Base-by-base conservation (phyloP, 805 yeast genomes). In the Yarrowia keelungensis region DNA sequence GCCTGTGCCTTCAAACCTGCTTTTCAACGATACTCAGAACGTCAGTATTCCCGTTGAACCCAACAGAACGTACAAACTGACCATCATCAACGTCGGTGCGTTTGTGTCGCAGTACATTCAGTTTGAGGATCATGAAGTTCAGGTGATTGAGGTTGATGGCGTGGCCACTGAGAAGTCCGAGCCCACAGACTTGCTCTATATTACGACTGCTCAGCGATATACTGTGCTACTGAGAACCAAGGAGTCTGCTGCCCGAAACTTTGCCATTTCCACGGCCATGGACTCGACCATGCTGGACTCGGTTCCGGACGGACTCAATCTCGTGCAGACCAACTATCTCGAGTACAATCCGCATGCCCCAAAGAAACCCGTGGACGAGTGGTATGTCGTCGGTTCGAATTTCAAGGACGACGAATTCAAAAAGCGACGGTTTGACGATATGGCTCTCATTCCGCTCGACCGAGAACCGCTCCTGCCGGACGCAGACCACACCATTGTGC, bases 131-230 rank as follows among this genome's bases (percentile, higher is more conserved):
- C 97, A 93, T 79, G 85, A 83, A 42, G 84, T 93, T 79, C 87
- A 91, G 7, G 88, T 93, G 61, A 88, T 94, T 71, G 98, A 92
- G 75, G 89, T 92, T 59, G 98, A 93, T 78, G 98, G 98, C 77
- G 81, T 92, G 50, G 84, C 89, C 73, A 93, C 91, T 16, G 89
- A 91, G 77, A 87, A 87, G 56, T 16, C 62, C 2, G 69, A 64
- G 19, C 50, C 66, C 32, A 89, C 97, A 12, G 83, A 83, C 41
- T 82, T 86, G 82, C 73, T 93, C 54, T 92, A 91, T 78, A 85
- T 93, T 74, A 86, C 97, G 10, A 91, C 87, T 69, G 98, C 97
- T 54, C 98, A 93, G 81, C 87, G 98, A 75, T 92, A 90, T 79
- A 85, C 92, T 39, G 87, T 91, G 10, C 81, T 93, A 75, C 76